Base-by-base conservation (phyloP, 345 rosid species). In the Rhizophora mangle region DNA sequence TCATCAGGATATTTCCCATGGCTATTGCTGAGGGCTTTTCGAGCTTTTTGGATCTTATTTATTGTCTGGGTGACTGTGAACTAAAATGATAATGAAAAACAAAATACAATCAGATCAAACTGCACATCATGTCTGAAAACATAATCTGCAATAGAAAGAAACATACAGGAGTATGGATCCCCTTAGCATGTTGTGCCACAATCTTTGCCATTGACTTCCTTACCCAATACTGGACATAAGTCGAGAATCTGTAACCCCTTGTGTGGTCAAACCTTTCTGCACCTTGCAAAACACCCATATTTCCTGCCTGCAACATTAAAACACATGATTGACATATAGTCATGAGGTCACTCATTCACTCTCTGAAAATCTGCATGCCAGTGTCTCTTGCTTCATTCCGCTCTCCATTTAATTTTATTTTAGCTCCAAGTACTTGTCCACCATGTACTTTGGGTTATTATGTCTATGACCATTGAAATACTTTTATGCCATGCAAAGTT, bases 221-320 rank as follows among this genome's bases (percentile, higher is more conserved):
- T 71, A 92, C 87, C 98, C 98, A 92, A 74, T 82, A 88, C 62
- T 87, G 96, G 39, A 88, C 90, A 81, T 92, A 92, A 27, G 98
- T 92, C 4, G 96, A 90, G 78, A 92, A 90, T 83, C 72, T 88
- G 81, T 78, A 85, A 70, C 98, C 98, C 77, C 89, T 89, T 27
- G 89, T 78, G 76, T 75, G 89, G 83, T 92, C 95, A 67, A 92
- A 92, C 78, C 89, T 85, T 68, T 85, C 89, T 57, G 96, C 94
- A 46, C 96, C 98, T 81, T 80, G 89, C 66, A 92, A 79, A 70
- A 92, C 93, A 7, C 98, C 98, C 64, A 84, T 15, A 66, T 83
- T 72, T 72, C 98, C 96, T 30, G 91, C 98, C 98, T 92, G 81
- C 20, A 70, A 68, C 61, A 64, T 55, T 59, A 52, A 29, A 69